phyloP scores from a whole-genome alignment of 2,329 filamentous ascomycete species.

The Diaporthe destruens region DNA sequence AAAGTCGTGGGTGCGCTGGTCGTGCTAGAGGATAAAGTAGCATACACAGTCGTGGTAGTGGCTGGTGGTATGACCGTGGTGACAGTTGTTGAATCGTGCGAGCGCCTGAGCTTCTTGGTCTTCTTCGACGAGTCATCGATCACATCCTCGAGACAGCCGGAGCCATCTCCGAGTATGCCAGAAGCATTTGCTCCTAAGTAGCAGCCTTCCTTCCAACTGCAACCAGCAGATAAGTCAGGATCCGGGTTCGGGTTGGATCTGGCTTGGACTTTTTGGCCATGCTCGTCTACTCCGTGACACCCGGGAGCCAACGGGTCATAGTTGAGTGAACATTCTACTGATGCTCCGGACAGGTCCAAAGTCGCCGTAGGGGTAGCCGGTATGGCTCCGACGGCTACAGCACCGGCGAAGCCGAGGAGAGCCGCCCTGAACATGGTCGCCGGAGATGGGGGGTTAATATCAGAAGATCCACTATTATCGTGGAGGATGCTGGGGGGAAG shows the following conservation, averaged over 20 bases:
- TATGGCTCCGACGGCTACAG: not conserved
- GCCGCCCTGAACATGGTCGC: not conserved
- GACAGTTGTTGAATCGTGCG: not conserved
- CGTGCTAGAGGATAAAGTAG: no score
- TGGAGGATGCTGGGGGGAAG: no score
- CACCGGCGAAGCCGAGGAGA: not conserved
- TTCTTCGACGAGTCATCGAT: not conserved
- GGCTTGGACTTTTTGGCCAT: no score
- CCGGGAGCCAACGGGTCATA: not conserved
- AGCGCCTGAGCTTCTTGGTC: not conserved
- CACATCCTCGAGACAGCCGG: no score
- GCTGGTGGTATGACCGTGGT: no score
- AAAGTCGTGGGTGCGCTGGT: no score
- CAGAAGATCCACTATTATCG: not conserved
- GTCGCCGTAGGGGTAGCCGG: not conserved
- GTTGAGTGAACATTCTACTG: not conserved
- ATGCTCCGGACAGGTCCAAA: no score
- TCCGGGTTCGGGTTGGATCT: not conserved
- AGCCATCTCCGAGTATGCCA: no score
- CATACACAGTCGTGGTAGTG: no score
- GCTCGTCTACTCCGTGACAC: not conserved
- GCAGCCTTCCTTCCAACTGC: not conserved
- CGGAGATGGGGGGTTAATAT: not conserved
- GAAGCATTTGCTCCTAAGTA: not conserved
- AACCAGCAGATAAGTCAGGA: not conserved